Evolutionary conservation across 2,329 filamentous ascomycete genomes (phyloP), one percentile per base, ranked within the genome.

Genomic region (Paecilomyces niveus): DNA sequence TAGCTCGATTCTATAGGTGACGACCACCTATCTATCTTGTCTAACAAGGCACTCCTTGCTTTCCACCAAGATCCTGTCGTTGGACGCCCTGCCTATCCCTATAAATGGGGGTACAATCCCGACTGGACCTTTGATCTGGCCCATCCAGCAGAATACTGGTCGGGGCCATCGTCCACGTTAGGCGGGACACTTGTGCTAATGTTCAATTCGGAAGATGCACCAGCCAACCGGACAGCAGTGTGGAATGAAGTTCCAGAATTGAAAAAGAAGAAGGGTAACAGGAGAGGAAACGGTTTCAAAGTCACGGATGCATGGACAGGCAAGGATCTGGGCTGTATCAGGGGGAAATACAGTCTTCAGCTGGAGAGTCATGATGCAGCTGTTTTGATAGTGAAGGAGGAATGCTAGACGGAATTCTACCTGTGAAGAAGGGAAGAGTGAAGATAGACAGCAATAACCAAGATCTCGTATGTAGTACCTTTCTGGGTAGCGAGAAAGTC

Each of bases 31-130:
- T 64, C 68, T 0, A 74, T 82, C 10, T 65, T 83, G 1, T 70
- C 72, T 15, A 83, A 82, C 59, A 57, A 63, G 26, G 63, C 69
- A n/a, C 64, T 76, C 0, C 60, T 76, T 3, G 61, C 66, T 7
- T 76, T 82, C 67, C 78, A 80, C 63, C 80, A 83, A 63, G 80
- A 83, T 58, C 66, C 72, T 0, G 62, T 71, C 1, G 63, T 74
- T 18, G 80, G 79, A 1, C 67, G 64, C 2, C 71, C 79, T 1
- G 79, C 79, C 0, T 70, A 67, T 63, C 80, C 80, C 0, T 72
- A 76, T 52, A 70, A 75, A 63, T 70, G 69, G 67, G 71, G 71
- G 11, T 72, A 71, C 35, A 73, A 71, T 35, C 55, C 64, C 1
- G 69, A 74, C 61, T 68, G 67, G 62, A 73, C 72, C 1, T 74